Evolutionary conservation across 371 early-diverging fungal genomes (phyloP).

Genomic region (Choanephora cucurbitarum): DNA sequence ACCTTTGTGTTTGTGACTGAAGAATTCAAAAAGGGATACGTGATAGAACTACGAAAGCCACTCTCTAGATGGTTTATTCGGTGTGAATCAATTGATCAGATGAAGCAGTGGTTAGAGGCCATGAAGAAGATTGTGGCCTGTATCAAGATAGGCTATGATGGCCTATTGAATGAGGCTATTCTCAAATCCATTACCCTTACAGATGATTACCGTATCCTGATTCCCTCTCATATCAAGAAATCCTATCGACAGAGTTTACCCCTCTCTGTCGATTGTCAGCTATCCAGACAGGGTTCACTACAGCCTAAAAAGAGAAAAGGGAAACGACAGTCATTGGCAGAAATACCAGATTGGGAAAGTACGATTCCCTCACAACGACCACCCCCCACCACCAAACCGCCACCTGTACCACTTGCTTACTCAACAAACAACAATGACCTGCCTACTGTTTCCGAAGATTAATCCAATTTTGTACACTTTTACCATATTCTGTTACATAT

Average conservation of each 20-base stretch:
- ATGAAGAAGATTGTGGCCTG: constrained; percentile 49
- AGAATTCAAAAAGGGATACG: constrained; percentile 44
- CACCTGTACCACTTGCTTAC: constrained; percentile 27
- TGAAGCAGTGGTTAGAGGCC: constrained; percentile 39
- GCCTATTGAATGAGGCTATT: constrained; percentile 17
- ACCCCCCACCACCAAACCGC: constrained; percentile 36
- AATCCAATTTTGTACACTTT: constrained; percentile 12
- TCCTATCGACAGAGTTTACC: constrained; percentile 16
- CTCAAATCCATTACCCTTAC: constrained; percentile 28
- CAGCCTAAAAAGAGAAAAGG: not conserved
- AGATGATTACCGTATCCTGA: constrained; percentile 37
- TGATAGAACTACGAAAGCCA: constrained; percentile 47
- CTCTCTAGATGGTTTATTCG: constrained; percentile 43
- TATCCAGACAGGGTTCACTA: constrained; percentile 1
- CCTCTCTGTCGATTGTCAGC: not conserved
- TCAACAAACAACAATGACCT: constrained; percentile 9
- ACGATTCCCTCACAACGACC: constrained; percentile 44
- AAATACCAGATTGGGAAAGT: constrained; percentile 44
- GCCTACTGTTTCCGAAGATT: constrained; percentile 26
- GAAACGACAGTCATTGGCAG: constrained; percentile 34
- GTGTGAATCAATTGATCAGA: constrained; percentile 37
- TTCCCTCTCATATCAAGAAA: constrained; percentile 9
- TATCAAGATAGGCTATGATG: constrained; percentile 36
- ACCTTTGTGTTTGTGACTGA: constrained; percentile 50
- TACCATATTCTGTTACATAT: constrained; percentile 9